phyloP scores from a whole-genome alignment of 2,329 filamentous ascomycete species.

The Aspergillus proliferans region DNA sequence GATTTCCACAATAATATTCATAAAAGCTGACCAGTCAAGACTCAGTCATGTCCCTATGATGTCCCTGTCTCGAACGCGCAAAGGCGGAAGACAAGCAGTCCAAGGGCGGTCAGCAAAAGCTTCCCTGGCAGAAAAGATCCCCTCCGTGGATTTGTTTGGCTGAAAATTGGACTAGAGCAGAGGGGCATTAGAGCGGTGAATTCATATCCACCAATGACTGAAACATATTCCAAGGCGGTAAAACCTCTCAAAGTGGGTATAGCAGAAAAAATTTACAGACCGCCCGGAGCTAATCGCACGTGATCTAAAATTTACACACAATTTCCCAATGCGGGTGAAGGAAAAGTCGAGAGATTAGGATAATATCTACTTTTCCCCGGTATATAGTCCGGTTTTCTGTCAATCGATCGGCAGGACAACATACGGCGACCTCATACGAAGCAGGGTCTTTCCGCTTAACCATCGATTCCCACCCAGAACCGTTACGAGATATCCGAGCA shows the following conservation, averaged over 20 bases:
- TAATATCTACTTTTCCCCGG: neutral
- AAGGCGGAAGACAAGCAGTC: neutral
- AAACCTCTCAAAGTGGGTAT: neutral
- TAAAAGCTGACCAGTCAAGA: no score
- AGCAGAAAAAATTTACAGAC: slow-evolving; percentile 15
- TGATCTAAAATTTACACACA: slow-evolving; percentile 33
- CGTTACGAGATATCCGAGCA: neutral
- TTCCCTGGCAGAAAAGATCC: slow-evolving; percentile 8
- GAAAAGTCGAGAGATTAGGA: neutral
- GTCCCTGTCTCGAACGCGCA: neutral
- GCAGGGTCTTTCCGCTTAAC: neutral
- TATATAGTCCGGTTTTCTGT: no score
- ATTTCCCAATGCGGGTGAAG: slow-evolving; percentile 2
- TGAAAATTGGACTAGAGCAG: neutral
- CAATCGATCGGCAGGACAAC: no score
- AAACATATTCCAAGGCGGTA: slow-evolving; percentile 8
- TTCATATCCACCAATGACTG: neutral
- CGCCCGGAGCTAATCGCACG: slow-evolving; percentile 27
- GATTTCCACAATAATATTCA: no score
- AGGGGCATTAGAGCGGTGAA: slow-evolving; percentile 4
- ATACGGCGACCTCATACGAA: neutral
- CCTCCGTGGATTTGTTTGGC: neutral
- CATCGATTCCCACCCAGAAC: neutral
- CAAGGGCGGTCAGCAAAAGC: slow-evolving; percentile 6
- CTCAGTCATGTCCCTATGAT: no score